phyloP scores from a whole-genome alignment of 2,329 filamentous ascomycete species.

The Podosphaera aphanis region DNA sequence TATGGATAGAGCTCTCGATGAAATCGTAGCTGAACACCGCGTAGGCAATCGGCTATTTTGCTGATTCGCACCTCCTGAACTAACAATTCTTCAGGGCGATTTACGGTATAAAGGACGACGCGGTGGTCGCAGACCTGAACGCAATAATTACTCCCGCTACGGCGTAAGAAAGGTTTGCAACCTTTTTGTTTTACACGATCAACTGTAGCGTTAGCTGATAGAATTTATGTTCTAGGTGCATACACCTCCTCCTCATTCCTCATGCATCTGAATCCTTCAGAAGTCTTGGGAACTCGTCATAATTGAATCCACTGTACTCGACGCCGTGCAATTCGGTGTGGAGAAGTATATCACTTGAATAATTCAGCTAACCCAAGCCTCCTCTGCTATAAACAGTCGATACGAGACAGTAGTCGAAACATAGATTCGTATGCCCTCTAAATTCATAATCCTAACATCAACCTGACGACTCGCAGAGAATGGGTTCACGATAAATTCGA shows the following conservation, averaged over 20 bases:
- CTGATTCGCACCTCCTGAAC: not conserved
- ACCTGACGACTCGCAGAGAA: slow-evolving; percentile 30
- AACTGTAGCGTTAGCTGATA: slow-evolving; percentile 2
- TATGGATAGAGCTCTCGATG: slow-evolving; percentile 42
- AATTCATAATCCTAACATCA: not conserved
- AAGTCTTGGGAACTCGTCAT: slow-evolving; percentile 3
- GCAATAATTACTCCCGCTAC: slow-evolving; percentile 33
- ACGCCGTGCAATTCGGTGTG: slow-evolving; percentile 12
- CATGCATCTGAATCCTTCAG: slow-evolving; percentile 12
- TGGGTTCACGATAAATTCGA: slow-evolving; percentile 89
- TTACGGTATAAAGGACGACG: slow-evolving; percentile 14
- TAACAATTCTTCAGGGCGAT: slow-evolving; percentile 4
- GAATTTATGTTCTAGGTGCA: slow-evolving; percentile 12
- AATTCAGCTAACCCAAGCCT: slow-evolving; percentile 23
- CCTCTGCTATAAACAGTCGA: slow-evolving; percentile 28
- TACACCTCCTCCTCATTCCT: slow-evolving; percentile 17
- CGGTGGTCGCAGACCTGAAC: slow-evolving; percentile 15
- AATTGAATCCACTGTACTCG: slow-evolving; percentile 1
- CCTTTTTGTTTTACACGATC: not conserved
- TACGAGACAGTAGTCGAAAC: slow-evolving; percentile 37
- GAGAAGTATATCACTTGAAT: slow-evolving; percentile 19
- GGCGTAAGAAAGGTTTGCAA: slow-evolving; percentile 66
- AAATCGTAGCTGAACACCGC: slow-evolving; percentile 37
- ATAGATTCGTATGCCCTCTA: slow-evolving; percentile 38
- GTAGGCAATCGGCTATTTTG: slow-evolving; percentile 18